A percentile compares a stretch with the other conserved stretches of the same genome.
phyloP scores from a whole-genome alignment of 495 filamentous ascomycete genomes.

The Aspergillus nanangensis region DNA sequence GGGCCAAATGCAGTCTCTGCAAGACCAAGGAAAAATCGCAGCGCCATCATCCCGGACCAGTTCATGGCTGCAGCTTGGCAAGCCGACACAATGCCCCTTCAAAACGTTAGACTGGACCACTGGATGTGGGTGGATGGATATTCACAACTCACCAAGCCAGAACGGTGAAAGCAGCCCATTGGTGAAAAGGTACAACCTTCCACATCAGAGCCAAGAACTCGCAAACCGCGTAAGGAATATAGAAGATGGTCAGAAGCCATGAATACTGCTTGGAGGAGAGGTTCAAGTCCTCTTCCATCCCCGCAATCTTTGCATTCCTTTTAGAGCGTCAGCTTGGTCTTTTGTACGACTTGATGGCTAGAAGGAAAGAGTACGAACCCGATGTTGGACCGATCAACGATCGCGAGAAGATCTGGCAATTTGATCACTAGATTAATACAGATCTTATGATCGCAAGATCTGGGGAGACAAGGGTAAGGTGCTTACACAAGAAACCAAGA shows the following conservation, averaged over 20 bases:
- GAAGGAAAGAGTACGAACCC: slow-evolving; percentile 31
- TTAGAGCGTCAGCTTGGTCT: slow-evolving; percentile 5
- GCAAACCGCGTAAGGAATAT: slow-evolving; percentile 59
- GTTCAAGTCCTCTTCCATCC: slow-evolving; percentile 49
- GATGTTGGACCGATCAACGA: slow-evolving; percentile 67
- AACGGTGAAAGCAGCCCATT: slow-evolving; percentile 44
- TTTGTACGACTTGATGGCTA: not conserved
- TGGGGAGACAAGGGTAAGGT: no score
- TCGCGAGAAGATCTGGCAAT: slow-evolving; percentile 54
- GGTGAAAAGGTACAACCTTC: slow-evolving; percentile 59
- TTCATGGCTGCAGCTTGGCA: slow-evolving; percentile 57
- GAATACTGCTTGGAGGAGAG: slow-evolving; percentile 50
- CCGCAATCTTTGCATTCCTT: slow-evolving; percentile 64
- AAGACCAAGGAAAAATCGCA: slow-evolving; percentile 62
- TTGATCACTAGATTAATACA: slow-evolving; percentile 9
- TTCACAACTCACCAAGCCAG: slow-evolving; percentile 38
- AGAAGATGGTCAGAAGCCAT: slow-evolving; percentile 80
- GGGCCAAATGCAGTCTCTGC: slow-evolving; percentile 67
- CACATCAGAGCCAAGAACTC: slow-evolving; percentile 70
- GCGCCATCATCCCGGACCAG: slow-evolving; percentile 62
- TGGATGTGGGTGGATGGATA: no score
- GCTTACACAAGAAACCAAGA: slow-evolving; percentile 50
- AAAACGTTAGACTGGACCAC: no score
- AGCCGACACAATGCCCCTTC: slow-evolving; percentile 54
- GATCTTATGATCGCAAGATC: not conserved